phyloP scores from a whole-genome alignment of 2,329 filamentous ascomycete genomes.

The Pseudocercospora cruenta region DNA sequence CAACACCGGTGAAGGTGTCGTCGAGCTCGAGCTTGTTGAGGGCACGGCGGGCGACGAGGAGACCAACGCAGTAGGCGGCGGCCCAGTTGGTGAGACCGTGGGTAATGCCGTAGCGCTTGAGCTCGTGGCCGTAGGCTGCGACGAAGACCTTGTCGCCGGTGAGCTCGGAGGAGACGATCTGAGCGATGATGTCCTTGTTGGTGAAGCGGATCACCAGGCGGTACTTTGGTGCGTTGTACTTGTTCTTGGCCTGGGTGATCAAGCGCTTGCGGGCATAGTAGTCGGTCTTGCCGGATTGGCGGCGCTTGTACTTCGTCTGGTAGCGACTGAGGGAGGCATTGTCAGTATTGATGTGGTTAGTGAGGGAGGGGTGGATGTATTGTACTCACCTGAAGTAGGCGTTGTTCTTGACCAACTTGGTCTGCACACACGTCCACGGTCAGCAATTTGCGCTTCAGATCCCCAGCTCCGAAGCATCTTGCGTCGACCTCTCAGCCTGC shows the following conservation, averaged over 20 bases:
- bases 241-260: constrained; percentile 99
- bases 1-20: constrained; percentile 90
- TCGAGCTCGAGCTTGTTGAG: constrained; percentile 97
- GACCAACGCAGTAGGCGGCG: constrained; percentile 93
- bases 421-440: constrained; percentile 68
- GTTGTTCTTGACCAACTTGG: constrained; percentile 63
- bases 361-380: neutral
- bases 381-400: constrained; percentile 92
- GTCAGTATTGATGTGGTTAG: constrained; percentile 9
- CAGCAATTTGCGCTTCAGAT: constrained; percentile 99
- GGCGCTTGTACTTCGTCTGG: constrained; percentile 99
- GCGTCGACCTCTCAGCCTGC: constrained; percentile 69
- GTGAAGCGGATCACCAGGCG: constrained; percentile 85
- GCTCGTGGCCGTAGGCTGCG: constrained; percentile 94
- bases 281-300: constrained; percentile 96
- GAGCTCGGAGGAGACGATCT: constrained; percentile 97
- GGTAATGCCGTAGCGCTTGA: constrained; percentile 94
- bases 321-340: constrained; percentile 69
- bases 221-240: constrained; percentile 99
- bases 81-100: constrained; percentile 99
- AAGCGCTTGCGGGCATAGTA: constrained; percentile 99
- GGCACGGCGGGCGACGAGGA: constrained; percentile 93
- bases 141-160: constrained; percentile 95
- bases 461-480: constrained; percentile 92
- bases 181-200: constrained; percentile 96